Evolutionary conservation across 768 basidiomycete genomes (phyloP), one percentile per base, ranked within the genome.

Genomic region (Pisolithus orientalis): DNA sequence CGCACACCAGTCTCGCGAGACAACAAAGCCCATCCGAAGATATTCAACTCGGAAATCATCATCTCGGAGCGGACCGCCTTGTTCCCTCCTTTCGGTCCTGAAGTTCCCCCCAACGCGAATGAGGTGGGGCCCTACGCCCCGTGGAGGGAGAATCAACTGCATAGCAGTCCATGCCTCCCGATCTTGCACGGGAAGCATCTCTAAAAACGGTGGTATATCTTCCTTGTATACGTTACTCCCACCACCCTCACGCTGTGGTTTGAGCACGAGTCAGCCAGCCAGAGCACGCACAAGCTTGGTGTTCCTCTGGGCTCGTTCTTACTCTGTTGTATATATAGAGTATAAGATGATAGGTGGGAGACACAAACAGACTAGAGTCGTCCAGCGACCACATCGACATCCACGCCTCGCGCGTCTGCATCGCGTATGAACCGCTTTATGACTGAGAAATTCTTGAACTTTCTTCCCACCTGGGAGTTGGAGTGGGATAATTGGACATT

Each of bases 391-490:
- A 98, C 81, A 99, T 87, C 1, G 72, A 82, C 80, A 94, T 87
- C 78, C 92, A 97, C 31, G 82, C 94, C 40, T 70, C 70, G n/a
- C 85, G 72, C 50, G 42, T 73, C 73, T 13, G 67, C 57, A 14
- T 63, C 60, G 5, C 56, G 39, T 37, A 94, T 72, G 70, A 94
- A 94, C 13, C 73, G 71, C 59, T 91, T 90, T 21, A 95, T 73
- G 6, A 90, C 85, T 80, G 14, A 99, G 76, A 0, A 87, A 88
- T 61, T 97, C 84, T 67, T 98, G 95, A 0, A 99, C 83, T 64
- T 96, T 96, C 76, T 99, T 99, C 3, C 87, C 85, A 0, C 95
- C 95, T 0, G 94, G 92, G n/a, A 97, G 82, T 58, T 98, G 95
- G 13, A 98, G 77, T 5, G 87, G 83, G 58, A 97, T 82, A 1